Base-by-base conservation (phyloP, 768 basidiomycete genomes). In the Cubamyces sp. region DNA sequence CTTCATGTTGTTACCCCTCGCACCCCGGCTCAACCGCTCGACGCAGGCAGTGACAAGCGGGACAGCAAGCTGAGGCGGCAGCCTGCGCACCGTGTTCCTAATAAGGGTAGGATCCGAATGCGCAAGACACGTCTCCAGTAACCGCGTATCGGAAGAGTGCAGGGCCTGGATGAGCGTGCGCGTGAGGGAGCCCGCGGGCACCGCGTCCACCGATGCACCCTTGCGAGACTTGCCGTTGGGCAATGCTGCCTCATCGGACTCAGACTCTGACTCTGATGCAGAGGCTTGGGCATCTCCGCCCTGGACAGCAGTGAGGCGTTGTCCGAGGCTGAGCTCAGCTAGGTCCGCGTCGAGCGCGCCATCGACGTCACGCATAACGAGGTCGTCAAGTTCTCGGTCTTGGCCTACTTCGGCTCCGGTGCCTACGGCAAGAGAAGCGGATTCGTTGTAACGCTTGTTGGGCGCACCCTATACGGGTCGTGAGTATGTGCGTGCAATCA, bases 111-210 rank as follows among this genome's bases (percentile, higher is more conserved):
- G 78, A 68, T 96, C 88, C 18, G 93, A 90, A 74, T 98, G 92
- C 0, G 85, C 79, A 30, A 96, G 76, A 76, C 95, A 96, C 25
- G 89, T 89, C 71, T 97, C 93, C 62, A 98, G 77, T 40, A 98
- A 78, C 11, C 86, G 85, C 2, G 91, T 84, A 78, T 99, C 97
- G 19, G 91, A 89, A 0, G 97, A 98, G 73, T 99, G 97, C 26
- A 99, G 77, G 0, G 97, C 96, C 77, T 99, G 97, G 60, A 96
- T 92, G 51, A 99, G 82, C 26, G 96, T 96, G 57, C 94, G 88
- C 26, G 96, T 93, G 61, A 98, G 83, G 0, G 96, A 96, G 65
- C 88, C 87, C 1, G 93, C 87, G 40, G 95, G 92, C 19, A 87
- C 74, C n/a, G 79, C 70, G 8, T 72, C 70, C 14, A 78, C 76